Conservation (phyloP, 805 yeast species). For the Saturnispora gosingensis region DNA sequence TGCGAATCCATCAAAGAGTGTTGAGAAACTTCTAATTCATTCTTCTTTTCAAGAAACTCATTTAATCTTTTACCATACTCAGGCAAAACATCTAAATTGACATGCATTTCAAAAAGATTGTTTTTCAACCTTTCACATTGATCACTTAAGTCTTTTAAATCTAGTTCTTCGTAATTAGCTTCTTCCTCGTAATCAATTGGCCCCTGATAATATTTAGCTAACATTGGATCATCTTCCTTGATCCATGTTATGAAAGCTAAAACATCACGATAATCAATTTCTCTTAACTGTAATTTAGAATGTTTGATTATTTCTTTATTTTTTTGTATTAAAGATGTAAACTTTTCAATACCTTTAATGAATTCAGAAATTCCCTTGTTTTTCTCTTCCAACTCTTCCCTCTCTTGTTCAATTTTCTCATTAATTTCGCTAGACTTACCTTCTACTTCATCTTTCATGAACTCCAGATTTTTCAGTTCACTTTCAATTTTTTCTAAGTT, state of each 20-base stretch:
- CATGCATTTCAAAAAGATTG: slow-evolving; percentile 45
- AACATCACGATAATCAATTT: slow-evolving; percentile 43
- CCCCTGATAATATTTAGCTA: slow-evolving; percentile 13
- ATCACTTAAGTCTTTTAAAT: slow-evolving; percentile 38
- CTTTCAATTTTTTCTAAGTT: slow-evolving; percentile 27
- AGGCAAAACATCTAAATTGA: slow-evolving; percentile 64
- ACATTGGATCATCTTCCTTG: slow-evolving; percentile 26
- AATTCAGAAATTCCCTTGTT: slow-evolving; percentile 31
- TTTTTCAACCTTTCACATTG: slow-evolving; percentile 49
- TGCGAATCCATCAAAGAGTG: slow-evolving; percentile 11
- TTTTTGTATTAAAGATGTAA: slow-evolving; percentile 21
- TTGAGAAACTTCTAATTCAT: slow-evolving; percentile 62
- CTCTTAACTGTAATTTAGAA: slow-evolving; percentile 20
- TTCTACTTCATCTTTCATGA: slow-evolving; percentile 15
- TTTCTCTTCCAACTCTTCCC: slow-evolving; percentile 45
- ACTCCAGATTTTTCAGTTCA: slow-evolving; percentile 34
- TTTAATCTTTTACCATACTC: slow-evolving; percentile 62
- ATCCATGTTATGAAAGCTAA: slow-evolving; percentile 43
- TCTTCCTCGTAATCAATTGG: slow-evolving; percentile 31
- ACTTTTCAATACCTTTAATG: slow-evolving; percentile 14
- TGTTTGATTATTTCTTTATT: slow-evolving; percentile 31
- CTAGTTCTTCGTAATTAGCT: slow-evolving; percentile 42
- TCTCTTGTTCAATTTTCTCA: slow-evolving; percentile 52
- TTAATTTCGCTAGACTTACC: slow-evolving; percentile 28
- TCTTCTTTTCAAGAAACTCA: slow-evolving; percentile 56